Percentiles rank a stretch among this genome's conserved stretches.
Conservation (phyloP, 306 rosid genomes). For the Dalbergia cochinchinensis region DNA sequence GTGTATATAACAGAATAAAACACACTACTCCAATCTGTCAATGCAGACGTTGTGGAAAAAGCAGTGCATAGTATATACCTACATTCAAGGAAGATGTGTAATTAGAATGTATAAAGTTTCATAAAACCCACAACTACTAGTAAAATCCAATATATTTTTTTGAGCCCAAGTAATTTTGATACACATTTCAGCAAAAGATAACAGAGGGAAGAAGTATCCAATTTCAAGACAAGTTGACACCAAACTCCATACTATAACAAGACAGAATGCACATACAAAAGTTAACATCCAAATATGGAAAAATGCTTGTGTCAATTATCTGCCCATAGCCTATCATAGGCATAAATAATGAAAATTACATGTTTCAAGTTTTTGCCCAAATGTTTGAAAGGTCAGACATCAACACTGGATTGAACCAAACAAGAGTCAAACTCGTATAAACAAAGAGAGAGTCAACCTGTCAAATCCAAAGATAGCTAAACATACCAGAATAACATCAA, state of each 20-base stretch:
- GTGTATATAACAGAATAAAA: conserved; percentile 94
- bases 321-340: conserved; percentile 16
- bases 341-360: conserved; percentile 37
- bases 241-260: conserved; percentile 36
- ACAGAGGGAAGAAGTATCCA: conserved; percentile 17
- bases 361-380: conserved; percentile 8
- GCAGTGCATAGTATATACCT: conserved; percentile 94
- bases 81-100: conserved; percentile 39
- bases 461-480: conserved; percentile 36
- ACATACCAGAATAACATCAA: conserved; percentile 95
- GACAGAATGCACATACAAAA: not conserved
- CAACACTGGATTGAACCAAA: not conserved
- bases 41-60: conserved; percentile 90
- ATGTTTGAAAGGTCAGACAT: conserved; percentile 17
- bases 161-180: not conserved
- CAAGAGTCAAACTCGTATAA: conserved; percentile 4
- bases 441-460: conserved; percentile 16
- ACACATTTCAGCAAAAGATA: conserved; percentile 20
- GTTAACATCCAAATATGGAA: conserved; percentile 12
- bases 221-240: conserved; percentile 31
- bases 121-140: conserved; percentile 31
- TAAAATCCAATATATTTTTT: conserved; percentile 31
- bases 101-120: conserved; percentile 36
- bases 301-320: conserved; percentile 24
- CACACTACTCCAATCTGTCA: conserved; percentile 99